A percentile compares a stretch with the other conserved stretches of the same genome.
phyloP scores from a whole-genome alignment of 106 monocot species.

The Acanthochlamys bracteata region DNA sequence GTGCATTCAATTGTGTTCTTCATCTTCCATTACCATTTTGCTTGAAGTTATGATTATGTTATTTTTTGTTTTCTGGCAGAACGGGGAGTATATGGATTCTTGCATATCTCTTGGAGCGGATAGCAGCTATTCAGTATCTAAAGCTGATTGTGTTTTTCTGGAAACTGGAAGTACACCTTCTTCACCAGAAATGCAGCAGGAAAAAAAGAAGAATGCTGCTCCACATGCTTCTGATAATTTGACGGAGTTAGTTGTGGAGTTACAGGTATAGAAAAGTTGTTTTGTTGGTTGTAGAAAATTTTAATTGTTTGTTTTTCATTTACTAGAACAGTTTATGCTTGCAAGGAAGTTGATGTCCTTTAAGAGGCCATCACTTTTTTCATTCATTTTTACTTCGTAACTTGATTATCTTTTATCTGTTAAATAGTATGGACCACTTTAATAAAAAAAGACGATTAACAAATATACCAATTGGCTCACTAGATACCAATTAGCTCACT shows the following conservation, averaged over 20 bases:
- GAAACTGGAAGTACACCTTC: conserved; percentile 24
- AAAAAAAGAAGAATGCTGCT: conserved; percentile 8
- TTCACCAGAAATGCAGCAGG: conserved; percentile 11
- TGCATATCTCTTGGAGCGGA: conserved; percentile 78
- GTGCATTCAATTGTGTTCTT: background rate
- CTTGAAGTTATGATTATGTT: background rate
- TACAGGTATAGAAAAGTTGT: conserved; percentile 74
- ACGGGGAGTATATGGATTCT: conserved; percentile 82
- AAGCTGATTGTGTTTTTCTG: conserved; percentile 63
- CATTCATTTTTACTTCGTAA: too few species aligned
- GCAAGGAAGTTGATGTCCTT: too few species aligned
- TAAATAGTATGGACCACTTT: too few species aligned
- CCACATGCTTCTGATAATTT: conserved; percentile 16
- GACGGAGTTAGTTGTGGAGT: conserved; percentile 53
- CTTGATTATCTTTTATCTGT: too few species aligned
- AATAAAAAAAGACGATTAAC: too few species aligned
- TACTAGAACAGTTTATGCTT: too few species aligned
- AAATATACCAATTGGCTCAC: too few species aligned
- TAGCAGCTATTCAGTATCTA: conserved; percentile 79
- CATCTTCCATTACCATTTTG: background rate
- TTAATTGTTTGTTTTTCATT: too few species aligned
- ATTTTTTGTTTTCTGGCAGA: conserved; percentile 35
- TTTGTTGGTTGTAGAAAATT: too few species aligned
- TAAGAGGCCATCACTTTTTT: too few species aligned
- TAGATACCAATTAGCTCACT: too few species aligned